These are phyloP conservation scores for Eragrostis nindensis DNA, from an alignment of 176 grass and related monocot species.

Conservation along the genomic window DNA sequence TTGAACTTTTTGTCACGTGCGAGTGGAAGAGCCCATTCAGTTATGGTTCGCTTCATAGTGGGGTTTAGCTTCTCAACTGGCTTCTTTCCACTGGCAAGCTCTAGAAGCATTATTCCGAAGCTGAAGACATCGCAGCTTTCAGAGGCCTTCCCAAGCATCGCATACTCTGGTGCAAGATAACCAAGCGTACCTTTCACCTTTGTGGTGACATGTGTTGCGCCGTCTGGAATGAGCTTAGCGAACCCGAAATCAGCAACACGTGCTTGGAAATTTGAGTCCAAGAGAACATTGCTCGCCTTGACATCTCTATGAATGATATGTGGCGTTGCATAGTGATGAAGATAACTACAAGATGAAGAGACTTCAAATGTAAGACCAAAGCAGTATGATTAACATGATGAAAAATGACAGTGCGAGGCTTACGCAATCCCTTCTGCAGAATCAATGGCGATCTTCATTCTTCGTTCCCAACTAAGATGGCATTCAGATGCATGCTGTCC, in stretches of 20 bases:
- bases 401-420: constrained; percentile 37
- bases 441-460: constrained; percentile 77
- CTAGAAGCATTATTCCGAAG: constrained; percentile 77
- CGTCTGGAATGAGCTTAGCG: constrained; percentile 87
- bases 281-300: constrained; percentile 86
- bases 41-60: constrained; percentile 55
- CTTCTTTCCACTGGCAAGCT: constrained; percentile 78
- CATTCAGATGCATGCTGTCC: constrained; percentile 77
- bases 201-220: constrained; percentile 88
- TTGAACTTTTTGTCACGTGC: constrained; percentile 61
- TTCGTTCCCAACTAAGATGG: constrained; percentile 68
- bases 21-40: constrained; percentile 77
- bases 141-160: constrained; percentile 85
- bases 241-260: constrained; percentile 89
- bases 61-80: constrained; percentile 73
- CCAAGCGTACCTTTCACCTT: constrained; percentile 94
- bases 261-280: constrained; percentile 68
- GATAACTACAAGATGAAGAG: constrained; percentile 56
- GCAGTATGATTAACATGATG: constrained; percentile 21
- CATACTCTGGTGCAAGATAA: constrained; percentile 93
- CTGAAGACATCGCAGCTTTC: constrained; percentile 90
- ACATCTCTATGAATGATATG: constrained; percentile 94
- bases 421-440: constrained; percentile 93
- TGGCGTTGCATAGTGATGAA: constrained; percentile 68
- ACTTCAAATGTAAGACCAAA: neutral